Base-by-base conservation (phyloP, 129 eudicot genomes). In the Heracleum sosnowskyi region DNA sequence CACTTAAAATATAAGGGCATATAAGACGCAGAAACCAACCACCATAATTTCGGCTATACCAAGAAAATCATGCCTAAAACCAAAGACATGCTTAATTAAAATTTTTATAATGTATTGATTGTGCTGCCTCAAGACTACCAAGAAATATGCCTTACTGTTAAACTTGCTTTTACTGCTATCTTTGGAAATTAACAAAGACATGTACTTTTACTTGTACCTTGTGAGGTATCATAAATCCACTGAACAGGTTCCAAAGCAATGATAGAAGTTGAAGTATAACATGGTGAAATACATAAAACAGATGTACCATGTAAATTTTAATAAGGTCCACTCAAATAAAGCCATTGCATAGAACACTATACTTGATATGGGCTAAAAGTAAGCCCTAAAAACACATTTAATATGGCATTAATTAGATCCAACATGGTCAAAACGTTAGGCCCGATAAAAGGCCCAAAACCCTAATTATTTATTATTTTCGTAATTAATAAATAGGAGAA, bases 211-310 rank as follows among this genome's bases (percentile, higher is more conserved):
- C 34, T 74, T 39, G 40, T 81, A 95, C 98, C 96, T 90, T 90
- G 87, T 90, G 89, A 75, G 98, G 98, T 73, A 95, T 95, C 98
- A 95, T 90, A 79, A 95, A 91, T 63, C 98, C 98, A 81, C 97
- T 88, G 87, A 95, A 95, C 80, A 95, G 96, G 87, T 95, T 95
- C 98, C 98, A 95, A 10, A 79, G 88, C 96, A 68, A 95, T 90
- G 42, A 95, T 90, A 91, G 66, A 91, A 95, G 78, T 97, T 95
- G 94, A 95, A 95, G 88, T 95, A 95, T 36, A 95, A 79, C 91
- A 91, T 88, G 1, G 96, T 88, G 69, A 90, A 83, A 79, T 90
- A 95, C 89, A 86, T 95, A 64, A 91, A 91, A 78, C 84, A 91
- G 51, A 85, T 79, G 82, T 95, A 95, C 96, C 93, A 90, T 77